Conservation (phyloP, 2,329 filamentous ascomycete genomes). For the Gaeumannomyces tritici region DNA sequence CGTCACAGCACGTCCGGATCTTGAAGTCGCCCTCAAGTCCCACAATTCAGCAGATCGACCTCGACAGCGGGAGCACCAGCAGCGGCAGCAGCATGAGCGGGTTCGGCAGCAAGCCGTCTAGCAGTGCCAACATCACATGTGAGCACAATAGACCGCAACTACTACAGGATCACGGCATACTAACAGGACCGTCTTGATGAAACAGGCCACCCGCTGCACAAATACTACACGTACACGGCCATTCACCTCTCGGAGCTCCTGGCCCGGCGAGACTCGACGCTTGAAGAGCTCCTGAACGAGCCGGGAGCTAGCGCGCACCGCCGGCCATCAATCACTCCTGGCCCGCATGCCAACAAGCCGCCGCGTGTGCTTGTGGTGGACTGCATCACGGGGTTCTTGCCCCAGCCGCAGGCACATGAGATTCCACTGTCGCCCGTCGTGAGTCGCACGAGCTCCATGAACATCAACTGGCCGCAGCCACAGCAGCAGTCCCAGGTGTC, state of each 20-base stretch:
- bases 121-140: conserved; percentile 38
- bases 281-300: conserved; percentile 33
- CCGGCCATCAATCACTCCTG: conserved; percentile 19
- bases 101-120: conserved; percentile 32
- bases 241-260: conserved; percentile 50
- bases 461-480: conserved; percentile 10
- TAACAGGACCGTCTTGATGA: background rate
- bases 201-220: conserved; percentile 52
- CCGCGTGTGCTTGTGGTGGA: conserved; percentile 48
- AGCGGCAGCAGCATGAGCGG: background rate
- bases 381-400: conserved; percentile 47
- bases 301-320: conserved; percentile 11
- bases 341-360: conserved; percentile 19
- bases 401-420: conserved; percentile 30
- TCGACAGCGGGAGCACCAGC: conserved; percentile 29
- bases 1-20: conserved; percentile 46
- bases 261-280: conserved; percentile 30
- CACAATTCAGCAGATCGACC: conserved; percentile 46
- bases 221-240: conserved; percentile 49
- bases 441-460: conserved; percentile 19
- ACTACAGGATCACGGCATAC: background rate
- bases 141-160: conserved; percentile 10
- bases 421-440: conserved; percentile 40
- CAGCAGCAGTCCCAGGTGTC: conserved; percentile 6
- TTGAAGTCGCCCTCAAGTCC: conserved; percentile 51